Conservation (phyloP, 208 protist species). For the Trypanosoma avium region DNA sequence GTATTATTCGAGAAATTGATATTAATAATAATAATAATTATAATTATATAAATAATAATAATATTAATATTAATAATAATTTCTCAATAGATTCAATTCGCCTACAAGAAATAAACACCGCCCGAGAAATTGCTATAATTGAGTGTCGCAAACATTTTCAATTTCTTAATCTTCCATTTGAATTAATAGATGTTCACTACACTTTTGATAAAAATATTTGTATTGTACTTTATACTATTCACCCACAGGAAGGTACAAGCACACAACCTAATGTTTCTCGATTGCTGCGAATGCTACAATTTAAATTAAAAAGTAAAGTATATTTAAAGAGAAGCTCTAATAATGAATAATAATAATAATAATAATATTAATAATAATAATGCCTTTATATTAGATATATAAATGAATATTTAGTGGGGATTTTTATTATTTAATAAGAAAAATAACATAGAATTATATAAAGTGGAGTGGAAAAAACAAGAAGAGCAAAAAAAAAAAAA, state of each 20-base stretch:
- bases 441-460: neutral
- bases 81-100: constrained; percentile 29
- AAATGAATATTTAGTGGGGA: no score
- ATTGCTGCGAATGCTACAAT: constrained; percentile 52
- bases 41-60: no score
- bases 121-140: constrained; percentile 34
- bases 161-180: constrained; percentile 62
- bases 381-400: constrained; percentile 6
- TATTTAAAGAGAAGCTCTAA: constrained; percentile 25
- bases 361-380: constrained; percentile 1
- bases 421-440: no score
- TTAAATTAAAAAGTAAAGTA: constrained; percentile 46
- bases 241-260: constrained; percentile 30
- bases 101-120: constrained; percentile 20
- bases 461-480: constrained; percentile 9
- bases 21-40: no score
- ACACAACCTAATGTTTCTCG: constrained; percentile 40
- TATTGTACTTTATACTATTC: constrained; percentile 54
- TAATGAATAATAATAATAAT: constrained; percentile 13
- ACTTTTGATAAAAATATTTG: constrained; percentile 60
- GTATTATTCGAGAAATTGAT: constrained; percentile 47
- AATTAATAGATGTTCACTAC: constrained; percentile 55
- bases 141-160: constrained; percentile 61
- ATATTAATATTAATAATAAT: no score
- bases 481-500: constrained; percentile 6